phyloP scores from a whole-genome alignment of 2,329 filamentous ascomycete genomes.

The Pseudogymnoascus sp. region DNA sequence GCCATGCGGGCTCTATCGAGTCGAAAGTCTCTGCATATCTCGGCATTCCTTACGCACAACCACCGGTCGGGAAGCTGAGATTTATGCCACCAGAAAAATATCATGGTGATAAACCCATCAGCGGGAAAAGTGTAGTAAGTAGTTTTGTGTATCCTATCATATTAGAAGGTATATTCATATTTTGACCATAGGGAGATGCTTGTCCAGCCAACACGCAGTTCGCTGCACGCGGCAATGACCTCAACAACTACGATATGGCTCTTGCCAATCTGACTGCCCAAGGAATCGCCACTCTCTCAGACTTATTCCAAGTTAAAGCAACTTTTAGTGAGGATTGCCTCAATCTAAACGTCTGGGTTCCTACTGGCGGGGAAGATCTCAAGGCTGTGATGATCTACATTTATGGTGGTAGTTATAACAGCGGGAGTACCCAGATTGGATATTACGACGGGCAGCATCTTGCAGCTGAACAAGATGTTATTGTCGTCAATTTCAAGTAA shows the following conservation, averaged over 20 bases:
- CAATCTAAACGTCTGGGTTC: slow-evolving; percentile 32
- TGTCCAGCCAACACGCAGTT: slow-evolving; percentile 8
- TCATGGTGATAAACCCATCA: slow-evolving; percentile 15
- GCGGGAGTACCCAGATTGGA: slow-evolving; percentile 33
- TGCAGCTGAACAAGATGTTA: slow-evolving; percentile 27
- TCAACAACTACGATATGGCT: slow-evolving; percentile 11
- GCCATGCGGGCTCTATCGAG: slow-evolving; percentile 19
- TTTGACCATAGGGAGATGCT: slow-evolving; percentile 2
- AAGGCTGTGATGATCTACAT: slow-evolving; percentile 42
- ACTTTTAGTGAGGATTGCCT: slow-evolving; percentile 30
- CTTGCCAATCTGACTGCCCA: slow-evolving; percentile 21
- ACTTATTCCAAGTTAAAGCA: slow-evolving; percentile 10
- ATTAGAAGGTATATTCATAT: neutral
- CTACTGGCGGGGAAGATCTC: slow-evolving; percentile 23
- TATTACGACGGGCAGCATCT: slow-evolving; percentile 39
- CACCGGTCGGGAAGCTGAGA: slow-evolving; percentile 33
- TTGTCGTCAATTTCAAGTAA: slow-evolving; percentile 26
- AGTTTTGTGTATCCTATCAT: slow-evolving; percentile 20
- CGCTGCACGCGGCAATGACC: slow-evolving; percentile 1
- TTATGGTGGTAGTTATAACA: slow-evolving; percentile 36
- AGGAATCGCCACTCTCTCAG: slow-evolving; percentile 14
- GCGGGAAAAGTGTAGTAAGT: slow-evolving; percentile 23
- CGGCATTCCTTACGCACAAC: slow-evolving; percentile 35
- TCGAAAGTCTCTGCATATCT: slow-evolving; percentile 30
- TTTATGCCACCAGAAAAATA: slow-evolving; percentile 31